Conservation (phyloP, 202 grass and related monocot genomes). For the Musa balbisiana region DNA sequence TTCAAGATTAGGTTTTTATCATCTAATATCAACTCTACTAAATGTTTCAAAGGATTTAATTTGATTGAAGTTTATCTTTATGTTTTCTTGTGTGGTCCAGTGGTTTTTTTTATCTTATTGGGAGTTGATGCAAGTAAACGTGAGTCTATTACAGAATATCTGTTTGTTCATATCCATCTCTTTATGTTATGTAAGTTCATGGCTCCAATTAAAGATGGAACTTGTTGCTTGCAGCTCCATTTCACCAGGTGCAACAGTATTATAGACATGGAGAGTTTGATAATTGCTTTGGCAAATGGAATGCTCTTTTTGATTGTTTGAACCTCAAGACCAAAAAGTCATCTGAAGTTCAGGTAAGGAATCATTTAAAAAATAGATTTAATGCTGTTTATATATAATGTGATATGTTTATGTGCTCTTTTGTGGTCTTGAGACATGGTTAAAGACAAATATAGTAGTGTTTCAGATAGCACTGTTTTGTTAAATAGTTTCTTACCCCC, state of each 20-base stretch:
- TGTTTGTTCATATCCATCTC: not conserved
- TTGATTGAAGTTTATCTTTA: not conserved
- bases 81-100: not conserved
- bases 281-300: conserved; percentile 72
- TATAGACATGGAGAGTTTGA: conserved; percentile 65
- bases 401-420: not conserved
- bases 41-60: not conserved
- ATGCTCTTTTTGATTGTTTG: conserved; percentile 64
- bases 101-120: not conserved
- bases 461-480: too few species aligned
- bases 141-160: not conserved
- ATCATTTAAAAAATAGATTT: conserved; percentile 4
- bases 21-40: not conserved
- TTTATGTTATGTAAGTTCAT: not conserved
- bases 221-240: conserved; percentile 39
- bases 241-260: conserved; percentile 80
- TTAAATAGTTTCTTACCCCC: too few species aligned
- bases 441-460: too few species aligned
- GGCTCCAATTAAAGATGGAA: not conserved
- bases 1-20: not conserved
- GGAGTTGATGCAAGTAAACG: not conserved
- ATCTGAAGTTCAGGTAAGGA: conserved; percentile 38
- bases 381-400: not conserved
- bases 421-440: too few species aligned
- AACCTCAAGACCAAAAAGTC: conserved; percentile 49